Evolutionary conservation across 2,329 filamentous ascomycete species (phyloP), one percentile per base, ranked within the genome.

Genomic region (Curvularia lunata): DNA sequence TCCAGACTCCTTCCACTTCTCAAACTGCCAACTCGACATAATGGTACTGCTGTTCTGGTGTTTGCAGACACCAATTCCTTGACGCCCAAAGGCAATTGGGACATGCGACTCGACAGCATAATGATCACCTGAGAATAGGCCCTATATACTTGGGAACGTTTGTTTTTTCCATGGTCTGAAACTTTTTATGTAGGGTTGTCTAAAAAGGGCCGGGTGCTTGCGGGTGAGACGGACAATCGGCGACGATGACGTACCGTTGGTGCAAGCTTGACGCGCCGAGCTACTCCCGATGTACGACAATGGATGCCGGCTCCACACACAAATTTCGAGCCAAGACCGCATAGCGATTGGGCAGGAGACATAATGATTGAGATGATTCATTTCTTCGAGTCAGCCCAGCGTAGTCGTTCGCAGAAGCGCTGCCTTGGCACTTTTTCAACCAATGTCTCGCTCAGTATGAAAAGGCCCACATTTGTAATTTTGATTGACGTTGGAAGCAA

Each of bases 11-110:
- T 56, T 23, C 48, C 45, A 37, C n/a, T 41, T 13, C 45, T 32
- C 45, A 54, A 45, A 45, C 51, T 37, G 13, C 40, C 42, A 49
- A 42, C 38, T 34, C 49, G 42, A 30, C 12, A 52, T 30, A 13
- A 3, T 21, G 50, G 27, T 28, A 37, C 18, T 18, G 48, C 51
- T 9, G 30, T 25, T 45, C 47, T 56, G 16, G 60, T n/a, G 42
- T 28, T 58, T 19, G 57, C 47, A 28, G 56, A 52, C 12, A 70
- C 48, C 19, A 70, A 23, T 37, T 68, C 67, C 16, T 58, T 62
- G 16, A 70, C 38, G 23, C 66, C 58, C 27, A 54, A 52, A 10
- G 71, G 67, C 51, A 73, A 57, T 59, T 67, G 60, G 37, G 62
- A 55, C 19, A 68, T 23, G 8, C 56, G 57, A 34, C 51, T 45